phyloP scores from a whole-genome alignment of 2,329 filamentous ascomycete genomes.

The Onygenales sp. region DNA sequence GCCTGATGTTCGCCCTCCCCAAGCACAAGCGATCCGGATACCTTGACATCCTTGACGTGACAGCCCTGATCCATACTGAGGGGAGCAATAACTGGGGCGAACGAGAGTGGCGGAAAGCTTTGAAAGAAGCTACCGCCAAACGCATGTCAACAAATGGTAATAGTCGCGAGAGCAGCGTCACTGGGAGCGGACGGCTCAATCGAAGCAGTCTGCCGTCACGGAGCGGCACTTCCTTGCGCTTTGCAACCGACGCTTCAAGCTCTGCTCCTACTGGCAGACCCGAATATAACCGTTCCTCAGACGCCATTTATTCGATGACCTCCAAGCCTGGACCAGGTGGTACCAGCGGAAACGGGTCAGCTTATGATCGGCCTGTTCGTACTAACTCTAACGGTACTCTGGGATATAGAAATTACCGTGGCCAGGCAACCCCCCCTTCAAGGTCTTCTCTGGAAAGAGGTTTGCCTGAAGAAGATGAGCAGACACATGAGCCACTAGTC shows the following conservation, averaged over 20 bases:
- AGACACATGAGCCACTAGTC: constrained; percentile 28
- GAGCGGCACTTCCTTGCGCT: constrained; percentile 24
- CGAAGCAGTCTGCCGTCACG: constrained; percentile 28
- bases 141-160: constrained; percentile 14
- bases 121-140: constrained; percentile 74
- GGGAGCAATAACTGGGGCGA: constrained; percentile 73
- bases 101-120: constrained; percentile 74
- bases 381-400: constrained; percentile 4
- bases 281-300: constrained; percentile 26
- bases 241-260: constrained; percentile 15
- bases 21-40: constrained; percentile 82
- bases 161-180: constrained; percentile 60
- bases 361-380: too few species aligned
- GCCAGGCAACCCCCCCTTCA: not conserved
- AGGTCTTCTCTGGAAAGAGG: not conserved
- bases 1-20: constrained; percentile 97
- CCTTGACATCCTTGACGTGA: constrained; percentile 78
- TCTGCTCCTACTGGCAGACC: constrained; percentile 9
- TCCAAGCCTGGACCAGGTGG: constrained; percentile 10
- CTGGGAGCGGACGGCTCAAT: constrained; percentile 35
- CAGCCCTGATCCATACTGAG: constrained; percentile 65
- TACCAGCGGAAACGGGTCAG: not conserved
- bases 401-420: not conserved
- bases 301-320: constrained; percentile 24
- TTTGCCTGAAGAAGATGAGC: constrained; percentile 12